A percentile compares a stretch with the other conserved stretches of the same genome.
phyloP scores from a whole-genome alignment of 768 basidiomycete species.

The Agaricus sinodeliciosus region DNA sequence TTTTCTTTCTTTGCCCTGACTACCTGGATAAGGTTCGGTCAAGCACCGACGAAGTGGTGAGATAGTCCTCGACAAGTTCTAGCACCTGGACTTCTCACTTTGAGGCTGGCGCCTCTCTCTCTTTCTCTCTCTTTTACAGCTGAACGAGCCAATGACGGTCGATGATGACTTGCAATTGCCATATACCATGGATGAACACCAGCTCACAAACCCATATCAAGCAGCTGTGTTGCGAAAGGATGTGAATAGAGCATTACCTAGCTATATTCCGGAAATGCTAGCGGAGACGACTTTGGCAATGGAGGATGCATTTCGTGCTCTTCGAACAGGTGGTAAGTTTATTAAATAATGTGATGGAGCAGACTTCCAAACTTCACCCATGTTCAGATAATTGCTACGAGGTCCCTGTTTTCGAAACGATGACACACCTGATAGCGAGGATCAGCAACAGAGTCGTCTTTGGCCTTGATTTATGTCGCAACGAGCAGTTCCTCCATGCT shows the following conservation, averaged over 20 bases:
- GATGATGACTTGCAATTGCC: slow-evolving; percentile 29
- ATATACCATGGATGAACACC: slow-evolving; percentile 30
- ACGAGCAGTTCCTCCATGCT: slow-evolving; percentile 26
- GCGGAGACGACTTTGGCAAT: slow-evolving; percentile 29
- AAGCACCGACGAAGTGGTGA: slow-evolving; percentile 26
- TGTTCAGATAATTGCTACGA: slow-evolving; percentile 15
- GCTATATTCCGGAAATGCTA: slow-evolving; percentile 29
- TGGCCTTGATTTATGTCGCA: slow-evolving; percentile 27
- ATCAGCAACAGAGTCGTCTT: slow-evolving; percentile 34
- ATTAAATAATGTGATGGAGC: neutral
- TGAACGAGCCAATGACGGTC: slow-evolving; percentile 27
- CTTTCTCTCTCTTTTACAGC: slow-evolving; percentile 16
- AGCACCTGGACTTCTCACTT: neutral
- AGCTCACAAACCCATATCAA: slow-evolving; percentile 28
- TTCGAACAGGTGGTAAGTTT: slow-evolving; percentile 12
- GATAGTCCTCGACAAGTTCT: slow-evolving; percentile 2
- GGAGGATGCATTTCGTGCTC: slow-evolving; percentile 19
- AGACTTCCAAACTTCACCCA: neutral
- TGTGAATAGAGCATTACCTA: slow-evolving; percentile 28
- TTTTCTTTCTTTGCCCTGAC: slow-evolving; percentile 27
- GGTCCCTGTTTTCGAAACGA: slow-evolving; percentile 26
- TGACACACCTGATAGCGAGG: slow-evolving; percentile 30
- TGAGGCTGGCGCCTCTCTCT: neutral
- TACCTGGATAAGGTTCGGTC: slow-evolving; percentile 25
- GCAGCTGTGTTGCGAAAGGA: slow-evolving; percentile 27